These are phyloP conservation scores for Fusarium staphyleae DNA, from an alignment of 2,329 filamentous ascomycete species.

Conservation along the genomic window DNA sequence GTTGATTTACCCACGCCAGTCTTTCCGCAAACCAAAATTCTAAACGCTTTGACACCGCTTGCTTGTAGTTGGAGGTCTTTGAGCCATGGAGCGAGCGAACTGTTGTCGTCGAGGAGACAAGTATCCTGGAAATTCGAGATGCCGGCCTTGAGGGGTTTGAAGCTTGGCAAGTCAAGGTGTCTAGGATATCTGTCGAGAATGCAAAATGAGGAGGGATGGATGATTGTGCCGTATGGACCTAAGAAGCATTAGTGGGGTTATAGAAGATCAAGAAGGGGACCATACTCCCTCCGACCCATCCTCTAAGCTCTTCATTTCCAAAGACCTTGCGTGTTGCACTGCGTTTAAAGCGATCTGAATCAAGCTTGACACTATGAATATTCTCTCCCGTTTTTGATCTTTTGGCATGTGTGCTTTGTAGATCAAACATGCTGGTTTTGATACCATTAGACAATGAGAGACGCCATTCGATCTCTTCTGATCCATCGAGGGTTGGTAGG, in stretches of 20 bases:
- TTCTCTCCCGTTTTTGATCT: constrained; percentile 8
- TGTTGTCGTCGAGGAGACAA: constrained; percentile 9
- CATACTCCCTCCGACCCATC: constrained; percentile 30
- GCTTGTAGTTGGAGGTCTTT: constrained; percentile 34
- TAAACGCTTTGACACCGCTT: constrained; percentile 38
- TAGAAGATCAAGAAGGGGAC: accelerated
- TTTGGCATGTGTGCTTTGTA: constrained; percentile 28
- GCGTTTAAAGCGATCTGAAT: constrained; percentile 27
- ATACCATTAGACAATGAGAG: constrained; percentile 32
- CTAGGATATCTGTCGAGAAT: constrained; percentile 37
- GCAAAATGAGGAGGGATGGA: constrained; percentile 37
- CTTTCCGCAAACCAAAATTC: constrained; percentile 38
- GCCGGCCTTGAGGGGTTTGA: constrained; percentile 25
- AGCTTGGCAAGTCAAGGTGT: constrained; percentile 27
- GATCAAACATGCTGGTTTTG: constrained; percentile 37
- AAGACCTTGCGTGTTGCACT: constrained; percentile 30
- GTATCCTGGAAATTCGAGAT: constrained; percentile 36
- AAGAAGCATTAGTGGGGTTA: not conserved
- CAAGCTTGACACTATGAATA: constrained; percentile 28
- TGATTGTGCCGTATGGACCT: constrained; percentile 32
- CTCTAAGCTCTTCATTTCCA: constrained; percentile 9
- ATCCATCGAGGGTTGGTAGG: constrained; percentile 30
- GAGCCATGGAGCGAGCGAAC: constrained; percentile 33
- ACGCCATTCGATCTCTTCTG: constrained; percentile 39
- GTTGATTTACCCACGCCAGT: constrained; percentile 40